Percentiles rank a stretch among this genome's conserved stretches.
phyloP scores from a whole-genome alignment of 306 rosid genomes.

The Sicyos baderoa region DNA sequence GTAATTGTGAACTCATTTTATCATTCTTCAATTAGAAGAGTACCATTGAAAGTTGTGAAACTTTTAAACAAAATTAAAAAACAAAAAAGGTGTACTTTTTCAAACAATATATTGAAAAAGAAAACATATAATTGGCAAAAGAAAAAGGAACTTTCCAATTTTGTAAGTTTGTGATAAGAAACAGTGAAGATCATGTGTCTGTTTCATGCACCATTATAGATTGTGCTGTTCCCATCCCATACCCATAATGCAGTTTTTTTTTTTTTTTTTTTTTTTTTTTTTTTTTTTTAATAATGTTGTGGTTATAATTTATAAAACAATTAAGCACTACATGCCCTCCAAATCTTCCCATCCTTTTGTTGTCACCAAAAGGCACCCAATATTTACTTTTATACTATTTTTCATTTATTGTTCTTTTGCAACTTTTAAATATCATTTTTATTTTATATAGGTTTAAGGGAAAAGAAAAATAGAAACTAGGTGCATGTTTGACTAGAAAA shows the following conservation, averaged over 20 bases:
- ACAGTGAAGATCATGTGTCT: not conserved
- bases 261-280: too few relatives aligned
- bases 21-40: not conserved
- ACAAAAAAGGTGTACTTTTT: too few relatives aligned
- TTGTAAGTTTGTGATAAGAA: not conserved
- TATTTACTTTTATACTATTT: not conserved
- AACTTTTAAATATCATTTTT: not conserved
- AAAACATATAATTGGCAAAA: too few relatives aligned
- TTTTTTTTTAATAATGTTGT: too few relatives aligned
- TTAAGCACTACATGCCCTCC: not conserved
- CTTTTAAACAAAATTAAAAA: too few relatives aligned
- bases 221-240: too few relatives aligned
- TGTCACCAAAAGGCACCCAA: slow-evolving; percentile 1
- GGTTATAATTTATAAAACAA: too few relatives aligned
- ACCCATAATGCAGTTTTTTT: too few relatives aligned
- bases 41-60: not conserved
- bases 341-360: slow-evolving; percentile 4
- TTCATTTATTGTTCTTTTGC: not conserved
- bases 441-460: too few relatives aligned
- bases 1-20: too few relatives aligned
- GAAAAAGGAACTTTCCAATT: not conserved
- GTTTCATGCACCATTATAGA: not conserved
- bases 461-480: too few relatives aligned
- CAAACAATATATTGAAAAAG: not conserved
- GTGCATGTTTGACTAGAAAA: too few relatives aligned